Conservation (phyloP, 805 yeast genomes). For the Diddensiella transvaalensis region DNA sequence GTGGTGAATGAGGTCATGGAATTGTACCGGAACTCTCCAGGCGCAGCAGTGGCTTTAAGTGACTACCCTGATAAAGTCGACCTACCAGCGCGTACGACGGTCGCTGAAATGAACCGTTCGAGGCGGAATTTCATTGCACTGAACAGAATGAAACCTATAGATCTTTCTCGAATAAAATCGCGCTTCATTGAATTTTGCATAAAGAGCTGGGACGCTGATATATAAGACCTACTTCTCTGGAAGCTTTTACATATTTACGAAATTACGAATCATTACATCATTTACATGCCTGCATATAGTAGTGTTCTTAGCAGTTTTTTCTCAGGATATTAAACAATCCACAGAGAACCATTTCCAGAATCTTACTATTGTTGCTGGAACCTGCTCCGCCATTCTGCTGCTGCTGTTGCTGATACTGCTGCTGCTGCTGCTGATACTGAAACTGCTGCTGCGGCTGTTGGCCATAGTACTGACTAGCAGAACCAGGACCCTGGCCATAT, state of each 20-base stretch:
- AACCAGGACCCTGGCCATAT: constrained; percentile 5
- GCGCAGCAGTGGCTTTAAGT: constrained; percentile 34
- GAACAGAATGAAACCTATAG: constrained; percentile 75
- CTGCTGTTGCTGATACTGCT: constrained; percentile 26
- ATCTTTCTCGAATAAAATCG: constrained; percentile 60
- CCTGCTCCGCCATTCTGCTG: constrained; percentile 26
- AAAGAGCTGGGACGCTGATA: constrained; percentile 39
- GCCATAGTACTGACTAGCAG: constrained; percentile 9
- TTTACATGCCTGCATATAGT: not conserved
- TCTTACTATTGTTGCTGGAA: constrained; percentile 14
- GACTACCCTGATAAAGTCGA: constrained; percentile 46
- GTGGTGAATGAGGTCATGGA: constrained; percentile 62
- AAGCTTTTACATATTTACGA: not conserved
- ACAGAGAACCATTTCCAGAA: constrained; percentile 19
- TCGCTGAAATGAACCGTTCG: constrained; percentile 78
- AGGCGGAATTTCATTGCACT: constrained; percentile 79
- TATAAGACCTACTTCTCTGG: too few relatives aligned
- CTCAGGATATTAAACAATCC: constrained; percentile 20
- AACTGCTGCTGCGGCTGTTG: constrained; percentile 9
- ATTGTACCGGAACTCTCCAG: constrained; percentile 50
- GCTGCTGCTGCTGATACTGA: constrained; percentile 11
- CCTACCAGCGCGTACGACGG: constrained; percentile 62
- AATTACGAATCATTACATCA: not conserved
- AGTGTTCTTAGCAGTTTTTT: not conserved
- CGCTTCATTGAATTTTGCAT: constrained; percentile 77